Evolutionary conservation across 2,329 filamentous ascomycete species (phyloP), one percentile per base, ranked within the genome.

Genomic region (Plectosphaerella cucumerina): DNA sequence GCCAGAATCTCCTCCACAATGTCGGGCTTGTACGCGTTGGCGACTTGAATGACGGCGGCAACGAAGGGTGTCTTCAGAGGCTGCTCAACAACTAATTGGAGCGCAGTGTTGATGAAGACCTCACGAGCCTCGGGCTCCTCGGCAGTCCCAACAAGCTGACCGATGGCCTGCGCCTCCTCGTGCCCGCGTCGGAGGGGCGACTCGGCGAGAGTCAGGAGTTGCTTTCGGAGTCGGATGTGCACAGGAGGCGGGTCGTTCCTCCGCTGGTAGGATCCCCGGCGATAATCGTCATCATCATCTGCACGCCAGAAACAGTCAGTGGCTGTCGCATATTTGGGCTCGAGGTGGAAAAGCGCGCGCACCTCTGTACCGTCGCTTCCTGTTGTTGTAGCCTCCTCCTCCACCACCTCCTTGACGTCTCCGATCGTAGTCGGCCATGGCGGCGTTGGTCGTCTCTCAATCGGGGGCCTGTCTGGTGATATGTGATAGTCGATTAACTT

Each of bases 51-150:
- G 14, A 93, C 85, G 18, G 89, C 90, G 10, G 92, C 91, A 35
- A 96, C 80, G 65, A 97, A 97, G 0, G 94, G 93, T n/a, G 91
- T 95, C 76, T 97, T 97, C 69, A 99, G 86, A 1, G 94, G 94
- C 71, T 99, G 94, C 72, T 99, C 94, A 34, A 90, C 67, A 42
- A 88, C 79, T 58, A 97, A 77, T 69, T 93, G 89, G 52, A 92
- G 72, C 8, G 85, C 76, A 26, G 96, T 78, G 51, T 86, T 82
- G 58, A 89, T 75, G 66, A 96, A 95, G 47, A 78, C 83, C 31
- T 77, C 80, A 57, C 85, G 85, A 50, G 96, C 73, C 59, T 91
- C 87, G 59, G 86, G 84, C 64, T 95, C 88, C n/a, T 95, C 91
- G 65, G 87, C 88, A 68, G 95, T 87, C 43, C 96, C 90, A 31